Base-by-base conservation (phyloP, 2,329 filamentous ascomycete genomes). In the Clonostachys rosea region DNA sequence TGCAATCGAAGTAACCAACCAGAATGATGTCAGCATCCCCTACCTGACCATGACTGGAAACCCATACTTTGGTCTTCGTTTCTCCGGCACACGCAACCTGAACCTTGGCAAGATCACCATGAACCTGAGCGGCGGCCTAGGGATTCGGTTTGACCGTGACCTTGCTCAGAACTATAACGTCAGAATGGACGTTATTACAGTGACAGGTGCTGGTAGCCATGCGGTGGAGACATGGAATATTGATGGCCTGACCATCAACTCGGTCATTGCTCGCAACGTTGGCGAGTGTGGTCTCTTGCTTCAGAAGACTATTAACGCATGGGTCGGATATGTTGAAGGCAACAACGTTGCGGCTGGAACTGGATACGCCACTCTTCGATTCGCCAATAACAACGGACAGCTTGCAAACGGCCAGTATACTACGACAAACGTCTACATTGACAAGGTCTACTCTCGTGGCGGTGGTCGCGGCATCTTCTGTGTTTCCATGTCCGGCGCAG, bases 321-420 rank as follows among this genome's bases (percentile, higher is more conserved):
- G 40, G 40, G 45, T 47, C 40, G 45, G 45, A n/a, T 43, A 43
- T 34, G 45, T 47, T 34, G 45, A 47, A 12, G 45, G 45, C 34
- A 39, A 35, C 41, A 47, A 47, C 34, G 45, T 47, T 14, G 45
- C 36, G 11, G 33, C 45, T 2, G 45, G 45, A 9, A 47, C 40
- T 9, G 45, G 45, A 30, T 47, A 47, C 40, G 45, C 45, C 17
- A 47, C 45, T 12, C 45, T 47, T 5, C 40, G 45, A 12, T 43
- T 47, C 18, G 45, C 45, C 16, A 47, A 47, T 20, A 47, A 47
- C 45, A 47, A 47, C 34, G 45, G 45, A 5, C 45, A 47, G 34
- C 34, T 39, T 3, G 9, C 9, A 14, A 34, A 47, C 40, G 45
- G 45, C 5, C n/a, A 14, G 13, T 47, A 47, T 17, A 46, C 44